Evolutionary conservation across 139 green algal species (phyloP).

Genomic region (Zygnema circumcarinatum): DNA sequence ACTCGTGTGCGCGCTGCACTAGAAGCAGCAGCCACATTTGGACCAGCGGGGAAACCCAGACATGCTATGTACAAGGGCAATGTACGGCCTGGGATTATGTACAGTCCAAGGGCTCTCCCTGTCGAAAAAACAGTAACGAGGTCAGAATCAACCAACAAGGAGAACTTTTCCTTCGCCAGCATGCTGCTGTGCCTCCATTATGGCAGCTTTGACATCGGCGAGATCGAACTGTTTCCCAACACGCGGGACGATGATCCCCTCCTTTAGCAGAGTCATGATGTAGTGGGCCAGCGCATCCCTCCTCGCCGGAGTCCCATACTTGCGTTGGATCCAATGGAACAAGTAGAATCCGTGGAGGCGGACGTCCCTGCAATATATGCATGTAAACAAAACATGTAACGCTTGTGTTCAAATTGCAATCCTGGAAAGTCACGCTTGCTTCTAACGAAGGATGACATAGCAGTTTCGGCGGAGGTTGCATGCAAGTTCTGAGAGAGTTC

Average conservation of each 20-base stretch:
- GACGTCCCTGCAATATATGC: not conserved
- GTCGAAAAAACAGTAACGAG: not conserved
- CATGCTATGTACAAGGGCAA: too few species aligned
- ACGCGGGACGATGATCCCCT: slow-evolving; percentile 1
- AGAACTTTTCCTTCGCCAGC: slow-evolving; percentile 13
- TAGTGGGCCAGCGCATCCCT: not conserved
- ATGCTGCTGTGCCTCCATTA: not conserved
- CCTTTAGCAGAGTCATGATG: not conserved
- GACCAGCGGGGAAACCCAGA: too few species aligned
- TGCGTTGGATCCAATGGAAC: not conserved
- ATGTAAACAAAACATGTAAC: not conserved
- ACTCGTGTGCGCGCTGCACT: too few species aligned
- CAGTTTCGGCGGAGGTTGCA: not conserved
- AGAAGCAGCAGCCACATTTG: too few species aligned
- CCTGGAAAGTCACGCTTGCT: not conserved
- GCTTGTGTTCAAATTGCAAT: not conserved
- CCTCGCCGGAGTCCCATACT: not conserved
- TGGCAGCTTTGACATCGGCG: slow-evolving; percentile 13
- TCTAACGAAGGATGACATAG: not conserved
- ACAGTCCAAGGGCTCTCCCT: too few species aligned
- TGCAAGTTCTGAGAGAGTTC: not conserved
- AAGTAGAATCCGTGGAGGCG: slow-evolving; percentile 26
- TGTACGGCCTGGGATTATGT: too few species aligned
- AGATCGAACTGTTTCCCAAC: slow-evolving; percentile 25
- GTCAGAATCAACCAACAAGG: slow-evolving; percentile 26